phyloP scores from a whole-genome alignment of 768 basidiomycete genomes.

The Boletus speciosus region DNA sequence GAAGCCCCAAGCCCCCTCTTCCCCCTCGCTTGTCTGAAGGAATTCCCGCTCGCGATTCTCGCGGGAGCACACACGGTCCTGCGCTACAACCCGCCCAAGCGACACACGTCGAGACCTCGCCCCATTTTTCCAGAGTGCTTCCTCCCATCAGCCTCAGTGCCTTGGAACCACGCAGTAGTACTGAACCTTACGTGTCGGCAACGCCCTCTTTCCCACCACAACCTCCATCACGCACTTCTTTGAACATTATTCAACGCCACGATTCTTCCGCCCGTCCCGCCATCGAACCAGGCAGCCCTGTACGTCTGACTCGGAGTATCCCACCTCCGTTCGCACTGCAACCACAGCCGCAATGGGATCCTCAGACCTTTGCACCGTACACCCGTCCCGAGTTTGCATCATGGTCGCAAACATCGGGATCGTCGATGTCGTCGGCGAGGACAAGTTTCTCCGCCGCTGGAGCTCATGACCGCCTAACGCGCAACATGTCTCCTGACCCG shows the following conservation, averaged over 20 bases:
- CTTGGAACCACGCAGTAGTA: constrained; percentile 14
- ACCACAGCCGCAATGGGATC: constrained; percentile 66
- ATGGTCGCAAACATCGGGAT: constrained; percentile 33
- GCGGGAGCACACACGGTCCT: constrained; percentile 7
- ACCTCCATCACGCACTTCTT: constrained; percentile 18
- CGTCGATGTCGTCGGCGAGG: constrained; percentile 34
- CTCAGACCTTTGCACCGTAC: constrained; percentile 35
- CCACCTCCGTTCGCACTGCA: constrained; percentile 64
- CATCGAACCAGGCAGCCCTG: constrained; percentile 10
- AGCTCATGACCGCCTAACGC: constrained; percentile 15
- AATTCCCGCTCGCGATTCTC: constrained; percentile 10
- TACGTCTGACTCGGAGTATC: constrained; percentile 17
- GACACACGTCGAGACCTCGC: constrained; percentile 16
- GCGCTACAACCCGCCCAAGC: constrained; percentile 11
- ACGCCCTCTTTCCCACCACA: constrained; percentile 34
- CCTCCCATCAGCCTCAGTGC: constrained; percentile 24
- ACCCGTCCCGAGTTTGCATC: constrained; percentile 37
- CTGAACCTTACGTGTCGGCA: constrained; percentile 20
- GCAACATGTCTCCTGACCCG: background rate
- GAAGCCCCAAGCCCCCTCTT: constrained; percentile 1
- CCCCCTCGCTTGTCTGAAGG: constrained; percentile 8
- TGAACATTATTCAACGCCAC: constrained; percentile 15
- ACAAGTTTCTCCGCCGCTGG: constrained; percentile 17
- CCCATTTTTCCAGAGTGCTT: constrained; percentile 27
- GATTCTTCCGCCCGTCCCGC: constrained; percentile 21